A percentile compares a stretch with the other conserved stretches of the same genome.
Evolutionary conservation across 192 early-diverging fungal species (phyloP).

Genomic region (Coemansia sp.): DNA sequence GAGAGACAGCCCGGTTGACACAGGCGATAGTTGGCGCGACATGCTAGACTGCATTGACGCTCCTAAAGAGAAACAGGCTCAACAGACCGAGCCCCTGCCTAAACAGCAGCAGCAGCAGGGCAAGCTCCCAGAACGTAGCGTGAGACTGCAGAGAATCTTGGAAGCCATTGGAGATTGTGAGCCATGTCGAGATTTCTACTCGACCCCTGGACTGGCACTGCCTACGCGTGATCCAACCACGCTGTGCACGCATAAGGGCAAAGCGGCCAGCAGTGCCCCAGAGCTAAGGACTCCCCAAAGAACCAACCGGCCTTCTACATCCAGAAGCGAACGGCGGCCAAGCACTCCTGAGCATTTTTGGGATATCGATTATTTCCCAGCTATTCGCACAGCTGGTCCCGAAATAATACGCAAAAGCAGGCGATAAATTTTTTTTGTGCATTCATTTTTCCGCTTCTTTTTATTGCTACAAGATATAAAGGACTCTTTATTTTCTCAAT

Average conservation of each 20-base stretch:
- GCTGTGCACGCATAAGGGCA: constrained; percentile 34
- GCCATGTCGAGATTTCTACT: constrained; percentile 41
- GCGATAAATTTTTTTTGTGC: background rate
- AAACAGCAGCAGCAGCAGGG: constrained; percentile 12
- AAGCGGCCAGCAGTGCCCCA: constrained; percentile 1
- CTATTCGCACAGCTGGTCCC: constrained; percentile 34
- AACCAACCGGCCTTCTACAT: background rate
- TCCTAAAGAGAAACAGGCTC: background rate
- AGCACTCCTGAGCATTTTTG: constrained; percentile 48
- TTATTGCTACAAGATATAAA: background rate
- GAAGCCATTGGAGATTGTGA: constrained; percentile 36
- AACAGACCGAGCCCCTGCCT: constrained; percentile 3
- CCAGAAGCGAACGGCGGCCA: constrained; percentile 32
- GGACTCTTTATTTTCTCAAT: constrained; percentile 4
- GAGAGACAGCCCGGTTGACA: background rate
- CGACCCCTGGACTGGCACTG: constrained; percentile 40
- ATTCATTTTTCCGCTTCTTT: constrained; percentile 8
- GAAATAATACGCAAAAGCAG: constrained; percentile 32
- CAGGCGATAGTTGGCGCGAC: constrained; percentile 11
- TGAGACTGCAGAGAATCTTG: constrained; percentile 23
- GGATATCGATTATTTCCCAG: constrained; percentile 49
- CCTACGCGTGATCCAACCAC: constrained; percentile 30
- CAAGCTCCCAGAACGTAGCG: constrained; percentile 2
- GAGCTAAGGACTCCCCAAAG: background rate
- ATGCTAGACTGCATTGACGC: constrained; percentile 4